Evolutionary conservation across 495 filamentous ascomycete species (phyloP).

Genomic region (Haplographium delicatum): DNA sequence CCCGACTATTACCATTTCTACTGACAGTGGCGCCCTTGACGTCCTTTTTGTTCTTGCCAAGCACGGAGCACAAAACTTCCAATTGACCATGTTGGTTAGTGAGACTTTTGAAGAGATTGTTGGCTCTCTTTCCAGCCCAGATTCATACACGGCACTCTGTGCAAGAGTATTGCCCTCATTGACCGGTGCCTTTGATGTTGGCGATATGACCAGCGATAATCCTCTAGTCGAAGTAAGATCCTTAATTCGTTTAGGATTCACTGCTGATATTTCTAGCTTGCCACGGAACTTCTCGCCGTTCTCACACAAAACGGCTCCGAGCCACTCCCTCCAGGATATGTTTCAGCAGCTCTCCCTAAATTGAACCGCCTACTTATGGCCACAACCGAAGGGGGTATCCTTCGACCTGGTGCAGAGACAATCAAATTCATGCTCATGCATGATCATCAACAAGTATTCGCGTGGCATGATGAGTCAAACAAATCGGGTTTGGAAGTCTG

Average conservation of each 20-base stretch:
- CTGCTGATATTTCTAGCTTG: no score
- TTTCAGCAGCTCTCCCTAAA: constrained; percentile 80
- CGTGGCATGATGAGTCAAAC: constrained; percentile 68
- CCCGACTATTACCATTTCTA: constrained; percentile 61
- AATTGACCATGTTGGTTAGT: constrained; percentile 72
- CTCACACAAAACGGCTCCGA: constrained; percentile 74
- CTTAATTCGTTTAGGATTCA: no score
- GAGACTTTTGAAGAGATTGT: constrained; percentile 90
- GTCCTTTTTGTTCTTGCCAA: constrained; percentile 85
- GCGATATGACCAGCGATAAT: constrained; percentile 74
- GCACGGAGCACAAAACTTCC: constrained; percentile 82
- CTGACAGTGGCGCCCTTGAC: constrained; percentile 63
- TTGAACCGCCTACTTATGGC: constrained; percentile 74
- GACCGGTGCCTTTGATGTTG: constrained; percentile 83
- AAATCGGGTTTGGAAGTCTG: constrained; percentile 85
- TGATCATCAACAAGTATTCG: constrained; percentile 80
- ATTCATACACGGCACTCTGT: constrained; percentile 74
- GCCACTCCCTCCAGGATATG: constrained; percentile 81
- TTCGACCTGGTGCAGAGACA: constrained; percentile 79
- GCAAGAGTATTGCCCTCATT: constrained; percentile 82
- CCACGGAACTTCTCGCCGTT: constrained; percentile 75
- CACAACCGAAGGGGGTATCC: constrained; percentile 75
- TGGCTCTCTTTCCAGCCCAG: constrained; percentile 57
- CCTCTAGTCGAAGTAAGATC: constrained; percentile 56
- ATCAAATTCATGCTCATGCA: constrained; percentile 84